Base-by-base conservation (phyloP, 116 monocot species). In the Trichopus zeylanicus region DNA sequence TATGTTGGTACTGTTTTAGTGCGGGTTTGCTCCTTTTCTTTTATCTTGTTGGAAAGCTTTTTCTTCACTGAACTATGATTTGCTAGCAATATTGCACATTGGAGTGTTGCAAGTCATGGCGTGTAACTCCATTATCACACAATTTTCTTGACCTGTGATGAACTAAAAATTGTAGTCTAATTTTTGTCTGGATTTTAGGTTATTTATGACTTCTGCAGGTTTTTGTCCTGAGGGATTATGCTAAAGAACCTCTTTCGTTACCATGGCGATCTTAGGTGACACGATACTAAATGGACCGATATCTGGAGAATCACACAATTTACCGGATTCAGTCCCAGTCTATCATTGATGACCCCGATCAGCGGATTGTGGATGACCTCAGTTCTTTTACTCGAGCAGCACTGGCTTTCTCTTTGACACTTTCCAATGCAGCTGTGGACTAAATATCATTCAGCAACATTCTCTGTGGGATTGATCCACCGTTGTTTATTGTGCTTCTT, bases 231-330 rank as follows among this genome's bases (percentile, higher is more conserved):
- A 88, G 88, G 74, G 98, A 98, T 69, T 98, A 91, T 78, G 77
- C 91, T 48, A 85, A 65, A 66, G 92, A 98, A 49, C 91, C 92
- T 26, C 88, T 98, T 73, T 91, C 98, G 53, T 72, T 98, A 53
- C 75, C 92, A 68, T 98, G 98, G 91, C 64, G 98, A 66, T 87
- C 92, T 75, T 98, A 92, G 98, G 91, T 98, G 91, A 98, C 98
- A 33, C 78, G 83, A 51, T 98, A 91, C 66, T 98, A 98, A 63
- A 88, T 98, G 92, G 71, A 85, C 11, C 82, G 91, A 30, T 98
- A 91, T 68, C 69, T 91, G 29, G 77, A 83, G 66, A 91, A 91
- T 51, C 82, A 67, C 26, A 80, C 82, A 29, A 91, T 98, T 75
- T 98, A 98, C 55, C 91, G 80, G 69, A 98, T 98, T 67, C 98